Evolutionary conservation across 2,329 filamentous ascomycete genomes (phyloP).

Genomic region (Talaromyces amestolkiae): DNA sequence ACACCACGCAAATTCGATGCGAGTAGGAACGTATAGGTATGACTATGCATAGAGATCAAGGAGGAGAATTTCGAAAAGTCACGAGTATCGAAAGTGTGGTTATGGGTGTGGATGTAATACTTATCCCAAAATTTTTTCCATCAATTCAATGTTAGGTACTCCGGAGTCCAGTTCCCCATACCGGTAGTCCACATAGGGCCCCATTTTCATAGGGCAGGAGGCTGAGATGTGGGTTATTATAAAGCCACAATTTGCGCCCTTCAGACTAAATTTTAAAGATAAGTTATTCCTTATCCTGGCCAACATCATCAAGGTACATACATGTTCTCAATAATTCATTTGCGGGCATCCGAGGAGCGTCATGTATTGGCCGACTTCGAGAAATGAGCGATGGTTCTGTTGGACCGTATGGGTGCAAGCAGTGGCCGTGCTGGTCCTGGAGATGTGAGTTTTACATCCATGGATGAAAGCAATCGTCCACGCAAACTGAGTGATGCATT

Average conservation of each 20-base stretch:
- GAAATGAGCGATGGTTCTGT: conserved; percentile 1
- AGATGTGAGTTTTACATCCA: background rate
- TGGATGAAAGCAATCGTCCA: background rate
- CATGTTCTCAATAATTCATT: too few relatives aligned
- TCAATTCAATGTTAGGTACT: too few relatives aligned
- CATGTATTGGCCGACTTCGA: conserved; percentile 1
- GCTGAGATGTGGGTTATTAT: background rate
- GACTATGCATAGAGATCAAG: too few relatives aligned
- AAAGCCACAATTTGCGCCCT: background rate
- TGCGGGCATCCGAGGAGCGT: background rate
- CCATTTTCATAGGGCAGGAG: background rate
- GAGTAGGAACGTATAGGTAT: too few relatives aligned
- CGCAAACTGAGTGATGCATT: background rate
- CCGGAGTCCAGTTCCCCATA: too few relatives aligned
- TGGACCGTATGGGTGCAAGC: background rate
- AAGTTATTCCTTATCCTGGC: background rate
- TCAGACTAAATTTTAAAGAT: background rate
- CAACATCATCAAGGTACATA: background rate
- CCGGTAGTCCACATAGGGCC: background rate
- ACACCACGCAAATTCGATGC: too few relatives aligned
- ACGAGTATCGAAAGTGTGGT: too few relatives aligned
- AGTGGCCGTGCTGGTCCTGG: background rate
- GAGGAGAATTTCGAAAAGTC: too few relatives aligned
- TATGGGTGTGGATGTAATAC: too few relatives aligned
- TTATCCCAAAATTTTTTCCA: too few relatives aligned